Conservation (phyloP, 139 green algal species). For the Nannochloris sp. region DNA sequence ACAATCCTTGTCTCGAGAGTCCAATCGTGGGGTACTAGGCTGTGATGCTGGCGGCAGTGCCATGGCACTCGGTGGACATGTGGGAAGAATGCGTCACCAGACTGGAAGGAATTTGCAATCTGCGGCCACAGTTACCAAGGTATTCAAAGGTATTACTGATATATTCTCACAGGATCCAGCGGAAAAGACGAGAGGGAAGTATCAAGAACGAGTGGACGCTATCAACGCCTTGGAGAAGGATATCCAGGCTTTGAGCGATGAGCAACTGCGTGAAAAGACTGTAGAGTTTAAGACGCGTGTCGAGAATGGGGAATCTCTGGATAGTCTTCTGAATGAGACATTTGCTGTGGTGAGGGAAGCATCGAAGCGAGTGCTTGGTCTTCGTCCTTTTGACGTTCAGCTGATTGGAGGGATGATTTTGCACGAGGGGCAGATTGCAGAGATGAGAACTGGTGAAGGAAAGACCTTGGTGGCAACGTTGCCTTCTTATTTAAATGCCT, state of each 20-base stretch:
- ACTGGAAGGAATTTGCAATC: too few species aligned
- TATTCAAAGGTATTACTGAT: slow-evolving; percentile 23
- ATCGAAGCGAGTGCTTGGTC: slow-evolving; percentile 78
- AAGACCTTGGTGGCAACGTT: slow-evolving; percentile 96
- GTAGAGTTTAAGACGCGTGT: slow-evolving; percentile 58
- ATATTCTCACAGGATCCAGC: slow-evolving; percentile 27
- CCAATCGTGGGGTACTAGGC: too few species aligned
- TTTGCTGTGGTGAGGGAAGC: slow-evolving; percentile 92
- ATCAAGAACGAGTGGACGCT: slow-evolving; percentile 53
- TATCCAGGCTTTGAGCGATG: slow-evolving; percentile 66
- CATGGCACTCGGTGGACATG: too few species aligned
- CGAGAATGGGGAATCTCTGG: slow-evolving; percentile 52
- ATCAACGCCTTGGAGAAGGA: slow-evolving; percentile 80
- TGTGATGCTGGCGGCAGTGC: too few species aligned
- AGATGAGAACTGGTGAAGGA: slow-evolving; percentile 97
- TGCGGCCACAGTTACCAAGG: not conserved
- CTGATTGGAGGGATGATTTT: slow-evolving; percentile 95
- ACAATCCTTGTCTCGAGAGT: too few species aligned
- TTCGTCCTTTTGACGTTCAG: slow-evolving; percentile 97
- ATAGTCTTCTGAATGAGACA: slow-evolving; percentile 78
- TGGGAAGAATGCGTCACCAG: too few species aligned
- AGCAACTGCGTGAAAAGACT: slow-evolving; percentile 75
- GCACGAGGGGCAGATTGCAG: slow-evolving; percentile 87
- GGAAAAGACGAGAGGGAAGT: slow-evolving; percentile 29
- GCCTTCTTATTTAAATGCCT: slow-evolving; percentile 93